These are phyloP conservation scores for Phylloporus sp. DNA, from an alignment of 1,284 basidiomycete genomes.

Conservation along the genomic window DNA sequence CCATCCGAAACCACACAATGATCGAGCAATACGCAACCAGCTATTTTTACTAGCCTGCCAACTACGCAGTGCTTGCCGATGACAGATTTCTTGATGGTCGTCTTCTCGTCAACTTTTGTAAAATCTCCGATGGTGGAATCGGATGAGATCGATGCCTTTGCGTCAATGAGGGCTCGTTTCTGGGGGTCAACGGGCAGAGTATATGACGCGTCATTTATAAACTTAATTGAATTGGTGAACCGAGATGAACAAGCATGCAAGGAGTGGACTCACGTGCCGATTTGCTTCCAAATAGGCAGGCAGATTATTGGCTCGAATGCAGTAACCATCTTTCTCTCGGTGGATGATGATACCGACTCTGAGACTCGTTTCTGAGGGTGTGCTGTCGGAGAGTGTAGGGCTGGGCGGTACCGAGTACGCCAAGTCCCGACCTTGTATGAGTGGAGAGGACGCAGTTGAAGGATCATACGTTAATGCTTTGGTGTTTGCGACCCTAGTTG, in stretches of 20 bases:
- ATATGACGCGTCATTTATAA: constrained; percentile 60
- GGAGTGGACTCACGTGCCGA: constrained; percentile 59
- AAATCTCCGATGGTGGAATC: constrained; percentile 88
- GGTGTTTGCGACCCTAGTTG: constrained; percentile 23
- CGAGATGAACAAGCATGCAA: not conserved
- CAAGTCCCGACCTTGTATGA: constrained; percentile 28
- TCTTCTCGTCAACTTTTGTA: constrained; percentile 84
- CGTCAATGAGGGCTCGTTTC: constrained; percentile 72
- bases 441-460: constrained; percentile 31
- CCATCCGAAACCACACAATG: constrained; percentile 89
- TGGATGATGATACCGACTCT: constrained; percentile 71
- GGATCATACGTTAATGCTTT: constrained; percentile 13
- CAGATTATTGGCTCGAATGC: constrained; percentile 86
- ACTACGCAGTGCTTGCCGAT: constrained; percentile 90
- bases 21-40: constrained; percentile 89
- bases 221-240: constrained; percentile 45
- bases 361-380: constrained; percentile 48
- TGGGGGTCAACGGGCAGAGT: constrained; percentile 66
- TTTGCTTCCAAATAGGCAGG: constrained; percentile 86
- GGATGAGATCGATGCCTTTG: constrained; percentile 84
- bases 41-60: constrained; percentile 86
- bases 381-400: constrained; percentile 53
- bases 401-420: constrained; percentile 49
- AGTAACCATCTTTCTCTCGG: constrained; percentile 61
- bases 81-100: constrained; percentile 87